Percentiles rank a stretch among this genome's conserved stretches.
These are phyloP conservation scores for Nitzschia palea DNA, from an alignment of 108 stramenopile species.

Conservation along the genomic window DNA sequence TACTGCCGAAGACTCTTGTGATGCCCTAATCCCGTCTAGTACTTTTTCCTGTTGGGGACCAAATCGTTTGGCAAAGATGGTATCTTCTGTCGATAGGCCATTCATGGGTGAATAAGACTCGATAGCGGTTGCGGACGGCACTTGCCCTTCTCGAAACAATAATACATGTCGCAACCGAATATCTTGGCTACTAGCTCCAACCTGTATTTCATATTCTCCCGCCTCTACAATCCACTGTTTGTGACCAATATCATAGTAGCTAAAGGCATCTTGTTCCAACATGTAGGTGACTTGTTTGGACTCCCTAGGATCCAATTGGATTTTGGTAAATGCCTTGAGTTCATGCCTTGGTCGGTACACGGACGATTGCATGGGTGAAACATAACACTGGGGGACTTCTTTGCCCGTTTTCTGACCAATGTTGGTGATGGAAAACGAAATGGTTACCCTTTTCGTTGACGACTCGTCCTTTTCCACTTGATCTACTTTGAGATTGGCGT, in stretches of 20 bases:
- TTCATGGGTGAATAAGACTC: slow-evolving; percentile 27
- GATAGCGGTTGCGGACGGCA: slow-evolving; percentile 11
- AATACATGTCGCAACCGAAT: slow-evolving; percentile 35
- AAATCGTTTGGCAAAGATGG: slow-evolving; percentile 35
- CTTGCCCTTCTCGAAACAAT: slow-evolving; percentile 20
- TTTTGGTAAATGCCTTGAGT: slow-evolving; percentile 65
- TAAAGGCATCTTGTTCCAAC: slow-evolving; percentile 31
- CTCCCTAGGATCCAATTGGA: slow-evolving; percentile 93
- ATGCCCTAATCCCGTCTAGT: not conserved
- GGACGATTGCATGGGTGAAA: slow-evolving; percentile 32
- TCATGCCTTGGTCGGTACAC: slow-evolving; percentile 59
- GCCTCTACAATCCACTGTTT: slow-evolving; percentile 44
- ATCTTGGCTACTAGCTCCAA: slow-evolving; percentile 48
- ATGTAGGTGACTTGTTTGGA: slow-evolving; percentile 80
- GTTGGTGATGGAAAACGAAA: slow-evolving; percentile 34
- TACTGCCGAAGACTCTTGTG: not conserved
- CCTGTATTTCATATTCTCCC: slow-evolving; percentile 39
- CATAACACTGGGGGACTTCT: slow-evolving; percentile 53
- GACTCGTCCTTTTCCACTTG: slow-evolving; percentile 19
- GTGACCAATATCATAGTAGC: slow-evolving; percentile 47
- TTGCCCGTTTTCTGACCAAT: slow-evolving; percentile 31
- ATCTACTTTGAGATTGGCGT: slow-evolving; percentile 27
- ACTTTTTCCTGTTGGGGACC: not conserved
- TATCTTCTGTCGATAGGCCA: slow-evolving; percentile 17
- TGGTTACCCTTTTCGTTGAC: slow-evolving; percentile 13